Evolutionary conservation across 2,329 filamentous ascomycete genomes (phyloP), one percentile per base, ranked within the genome.

Genomic region (Fusarium bulbicola): DNA sequence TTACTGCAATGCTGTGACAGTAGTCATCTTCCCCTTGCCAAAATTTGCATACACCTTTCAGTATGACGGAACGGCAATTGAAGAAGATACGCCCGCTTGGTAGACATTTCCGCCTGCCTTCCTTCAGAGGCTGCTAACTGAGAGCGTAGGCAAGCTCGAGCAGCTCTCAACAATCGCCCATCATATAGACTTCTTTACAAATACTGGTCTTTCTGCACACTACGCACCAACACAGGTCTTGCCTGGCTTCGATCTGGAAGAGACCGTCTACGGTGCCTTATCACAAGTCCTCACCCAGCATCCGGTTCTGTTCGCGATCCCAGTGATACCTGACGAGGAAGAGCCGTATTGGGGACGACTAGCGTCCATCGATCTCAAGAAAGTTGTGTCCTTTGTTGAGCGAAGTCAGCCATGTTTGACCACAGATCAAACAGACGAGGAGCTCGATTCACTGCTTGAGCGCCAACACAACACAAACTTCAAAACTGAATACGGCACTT

Each of bases 371-470:
- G 28, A 56, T 39, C 24, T 65, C 5, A n/a, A n/a, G 10, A 36
- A 54, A 8, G 59, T 46, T 28, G 59, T 65, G 20, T 56, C 40
- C 11, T 65, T 65, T 14, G n/a, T 46, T 7, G 20, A 56, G 2
- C n/a, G 62, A 39, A 26, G 32, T 13, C 47, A 16, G 8, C 46
- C 59, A 14, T 20, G 26, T 21, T 28, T 40, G 15, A 4, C 24
- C 5, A 14, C 1, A 32, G 36, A 36, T 15, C 59, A 30, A 20
- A 46, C n/a, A 2, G 59, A 65, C 6, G 7, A 16, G 0, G 59
- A 65, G 12, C 62, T 65, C 28, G 62, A 65, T 46, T 42, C 34
- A 24, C n/a, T 65, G 16, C 62, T 65, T 11, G 62, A 64, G 18
- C 24, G n/a, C 1, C n/a, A 62, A 7, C 59, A 65, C 15, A 65